phyloP scores from a whole-genome alignment of 208 protist species.

The Leptomonas seymouri region DNA sequence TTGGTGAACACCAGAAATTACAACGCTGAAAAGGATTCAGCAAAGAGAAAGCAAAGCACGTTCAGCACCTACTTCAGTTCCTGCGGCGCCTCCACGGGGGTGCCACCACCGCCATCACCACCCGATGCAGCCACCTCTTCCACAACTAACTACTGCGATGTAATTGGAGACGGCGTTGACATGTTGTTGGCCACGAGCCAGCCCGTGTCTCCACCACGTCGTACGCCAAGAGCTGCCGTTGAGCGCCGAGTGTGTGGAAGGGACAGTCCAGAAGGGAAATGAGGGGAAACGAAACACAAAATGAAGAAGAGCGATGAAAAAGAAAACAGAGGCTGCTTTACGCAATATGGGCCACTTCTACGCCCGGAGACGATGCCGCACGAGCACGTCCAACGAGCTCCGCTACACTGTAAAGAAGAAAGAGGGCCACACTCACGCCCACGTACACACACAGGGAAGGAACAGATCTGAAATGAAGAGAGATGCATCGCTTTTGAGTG shows the following conservation, averaged over 20 bases:
- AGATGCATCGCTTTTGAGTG: too few species aligned
- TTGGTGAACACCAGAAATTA: too few species aligned
- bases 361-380: too few species aligned
- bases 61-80: background rate
- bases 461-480: background rate
- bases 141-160: background rate
- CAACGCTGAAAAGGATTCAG: too few species aligned
- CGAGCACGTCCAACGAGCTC: too few species aligned
- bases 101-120: too few species aligned
- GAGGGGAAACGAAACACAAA: conserved; percentile 1
- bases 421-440: too few species aligned
- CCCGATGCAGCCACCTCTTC: background rate
- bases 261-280: background rate
- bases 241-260: background rate
- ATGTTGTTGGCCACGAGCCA: background rate
- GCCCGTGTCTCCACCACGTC: background rate
- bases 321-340: background rate
- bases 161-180: too few species aligned
- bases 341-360: background rate
- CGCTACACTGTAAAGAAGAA: too few species aligned
- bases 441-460: too few species aligned
- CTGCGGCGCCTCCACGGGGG: background rate
- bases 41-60: too few species aligned
- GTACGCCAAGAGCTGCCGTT: too few species aligned
- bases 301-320: background rate